phyloP scores from a whole-genome alignment of 78 protist species.

The Dictyostelium intermedium region DNA sequence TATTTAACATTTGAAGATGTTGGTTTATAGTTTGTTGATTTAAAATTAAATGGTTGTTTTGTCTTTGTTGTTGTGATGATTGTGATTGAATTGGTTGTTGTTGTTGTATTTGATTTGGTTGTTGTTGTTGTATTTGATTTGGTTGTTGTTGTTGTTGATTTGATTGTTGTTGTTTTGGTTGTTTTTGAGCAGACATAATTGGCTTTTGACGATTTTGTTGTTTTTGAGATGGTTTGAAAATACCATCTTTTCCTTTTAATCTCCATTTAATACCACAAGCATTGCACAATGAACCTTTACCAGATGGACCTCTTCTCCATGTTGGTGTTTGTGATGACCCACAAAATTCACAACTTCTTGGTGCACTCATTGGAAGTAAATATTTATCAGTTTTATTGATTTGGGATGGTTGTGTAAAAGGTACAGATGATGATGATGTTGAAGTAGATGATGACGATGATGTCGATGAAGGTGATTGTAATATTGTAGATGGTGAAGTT shows the following conservation, averaged over 20 bases:
- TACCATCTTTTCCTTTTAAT: constrained; percentile 70
- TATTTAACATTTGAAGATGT: neutral
- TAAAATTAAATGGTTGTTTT: neutral
- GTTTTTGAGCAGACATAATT: neutral
- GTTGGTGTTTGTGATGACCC: constrained; percentile 65
- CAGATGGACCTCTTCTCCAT: constrained; percentile 87
- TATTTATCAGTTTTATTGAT: neutral
- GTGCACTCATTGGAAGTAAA: neutral
- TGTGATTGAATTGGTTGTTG: neutral
- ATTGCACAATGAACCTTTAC: constrained; percentile 82
- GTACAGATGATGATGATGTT: neutral
- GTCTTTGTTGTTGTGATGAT: neutral
- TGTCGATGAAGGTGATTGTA: neutral
- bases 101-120: neutral
- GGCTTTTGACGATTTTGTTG: constrained; percentile 21
- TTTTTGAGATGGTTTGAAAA: constrained; percentile 45
- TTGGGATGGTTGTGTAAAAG: neutral
- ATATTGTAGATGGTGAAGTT: neutral
- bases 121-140: constrained; percentile 2
- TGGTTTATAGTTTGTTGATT: constrained; percentile 18
- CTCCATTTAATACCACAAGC: constrained; percentile 87
- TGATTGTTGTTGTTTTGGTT: neutral
- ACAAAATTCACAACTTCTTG: constrained; percentile 82
- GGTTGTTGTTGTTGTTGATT: constrained; percentile 11
- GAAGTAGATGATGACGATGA: neutral